Conservation (phyloP, 2,329 filamentous ascomycete species). For the Cryphonectria japonica region DNA sequence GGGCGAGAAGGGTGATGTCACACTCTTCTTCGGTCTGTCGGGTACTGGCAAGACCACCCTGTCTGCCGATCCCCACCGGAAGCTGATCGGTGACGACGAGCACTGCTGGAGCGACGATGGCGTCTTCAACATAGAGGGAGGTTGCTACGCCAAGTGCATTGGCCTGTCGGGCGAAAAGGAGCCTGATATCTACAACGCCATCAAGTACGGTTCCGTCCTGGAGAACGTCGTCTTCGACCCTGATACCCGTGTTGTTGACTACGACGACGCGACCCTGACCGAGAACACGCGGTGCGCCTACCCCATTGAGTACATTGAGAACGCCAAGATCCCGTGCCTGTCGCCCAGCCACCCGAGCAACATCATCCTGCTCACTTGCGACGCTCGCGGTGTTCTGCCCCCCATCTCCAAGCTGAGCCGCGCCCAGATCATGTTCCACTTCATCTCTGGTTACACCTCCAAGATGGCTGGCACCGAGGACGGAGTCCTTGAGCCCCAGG, state of each 20-base stretch:
- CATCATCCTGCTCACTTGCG: conserved; percentile 98
- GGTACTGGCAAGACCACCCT: conserved; percentile 99
- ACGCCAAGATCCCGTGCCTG: conserved; percentile 97
- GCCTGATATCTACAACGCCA: conserved; percentile 94
- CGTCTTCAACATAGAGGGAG: conserved; percentile 99
- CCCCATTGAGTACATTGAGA: conserved; percentile 98
- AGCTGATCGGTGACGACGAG: conserved; percentile 97
- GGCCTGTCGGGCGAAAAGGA: conserved; percentile 98
- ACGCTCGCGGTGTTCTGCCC: conserved; percentile 94
- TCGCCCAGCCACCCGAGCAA: conserved; percentile 88
- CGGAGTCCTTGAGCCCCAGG: conserved; percentile 94
- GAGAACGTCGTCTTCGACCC: conserved; percentile 99
- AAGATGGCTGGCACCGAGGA: conserved; percentile 99
- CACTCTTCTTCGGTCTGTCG: conserved; percentile 98
- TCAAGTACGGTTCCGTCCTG: conserved; percentile 94
- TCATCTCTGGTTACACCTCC: conserved; percentile 99
- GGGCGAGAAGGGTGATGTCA: conserved; percentile 91
- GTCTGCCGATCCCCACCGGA: conserved; percentile 94
- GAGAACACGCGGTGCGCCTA: conserved; percentile 99
- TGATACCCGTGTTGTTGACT: conserved; percentile 86
- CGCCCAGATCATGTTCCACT: conserved; percentile 99
- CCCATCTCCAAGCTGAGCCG: conserved; percentile 96
- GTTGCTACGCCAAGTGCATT: conserved; percentile 99
- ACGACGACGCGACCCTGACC: conserved; percentile 91
- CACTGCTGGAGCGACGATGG: conserved; percentile 98